A percentile compares a stretch with the other conserved stretches of the same genome.
Conservation (phyloP, 352 stramenopile genomes). For the Peronospora tabacina region DNA sequence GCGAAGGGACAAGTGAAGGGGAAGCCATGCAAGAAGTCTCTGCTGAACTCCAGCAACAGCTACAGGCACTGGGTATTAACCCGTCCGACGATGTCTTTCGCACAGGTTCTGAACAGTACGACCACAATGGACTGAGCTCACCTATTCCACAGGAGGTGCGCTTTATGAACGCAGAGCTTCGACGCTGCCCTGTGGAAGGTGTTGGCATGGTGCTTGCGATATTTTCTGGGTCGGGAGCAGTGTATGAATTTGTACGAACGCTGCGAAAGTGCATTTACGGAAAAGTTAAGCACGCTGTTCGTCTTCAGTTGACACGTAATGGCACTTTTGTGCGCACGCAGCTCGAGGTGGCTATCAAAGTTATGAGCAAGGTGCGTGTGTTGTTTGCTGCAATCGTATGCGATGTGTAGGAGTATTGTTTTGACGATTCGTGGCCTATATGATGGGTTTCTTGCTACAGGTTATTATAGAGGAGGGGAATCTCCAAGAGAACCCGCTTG, state of each 20-base stretch:
- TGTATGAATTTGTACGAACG: conserved; percentile 83
- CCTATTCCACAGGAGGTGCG: conserved; percentile 83
- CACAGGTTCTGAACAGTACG: conserved; percentile 65
- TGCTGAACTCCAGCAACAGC: conserved; percentile 64
- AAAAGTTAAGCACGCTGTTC: conserved; percentile 83
- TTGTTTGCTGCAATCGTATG: background rate
- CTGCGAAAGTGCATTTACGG: conserved; percentile 85
- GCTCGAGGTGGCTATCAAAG: conserved; percentile 78
- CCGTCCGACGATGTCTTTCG: conserved; percentile 76
- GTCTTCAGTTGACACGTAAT: conserved; percentile 63
- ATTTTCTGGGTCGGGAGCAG: conserved; percentile 70
- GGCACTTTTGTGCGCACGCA: conserved; percentile 76
- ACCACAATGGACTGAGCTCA: conserved; percentile 72
- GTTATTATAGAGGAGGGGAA: conserved; percentile 83
- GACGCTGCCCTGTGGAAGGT: conserved; percentile 64
- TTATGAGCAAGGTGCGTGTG: conserved; percentile 79
- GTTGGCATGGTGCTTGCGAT: conserved; percentile 68
- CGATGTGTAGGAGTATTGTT: background rate
- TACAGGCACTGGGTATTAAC: conserved; percentile 75
- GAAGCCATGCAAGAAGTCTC: conserved; percentile 48
- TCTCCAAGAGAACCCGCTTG: conserved; percentile 80
- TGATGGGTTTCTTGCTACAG: conserved; percentile 21
- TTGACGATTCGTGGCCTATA: background rate
- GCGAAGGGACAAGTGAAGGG: conserved; percentile 4
- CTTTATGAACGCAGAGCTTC: conserved; percentile 81